Evolutionary conservation across 2,329 filamentous ascomycete species (phyloP).

Genomic region (Fusarium floridanum): DNA sequence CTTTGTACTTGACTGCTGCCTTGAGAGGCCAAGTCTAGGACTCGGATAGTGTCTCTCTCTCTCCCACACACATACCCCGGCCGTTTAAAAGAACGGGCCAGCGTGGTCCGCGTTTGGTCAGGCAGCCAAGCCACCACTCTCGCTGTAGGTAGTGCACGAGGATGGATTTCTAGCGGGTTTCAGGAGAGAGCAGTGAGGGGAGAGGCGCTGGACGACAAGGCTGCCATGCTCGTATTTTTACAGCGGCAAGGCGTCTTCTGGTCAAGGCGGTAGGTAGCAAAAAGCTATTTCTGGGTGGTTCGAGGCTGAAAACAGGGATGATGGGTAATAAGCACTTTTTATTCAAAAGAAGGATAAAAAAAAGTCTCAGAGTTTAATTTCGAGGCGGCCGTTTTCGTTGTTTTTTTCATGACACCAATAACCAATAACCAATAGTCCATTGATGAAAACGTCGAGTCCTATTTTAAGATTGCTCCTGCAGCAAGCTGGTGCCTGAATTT

Average conservation of each 20-base stretch:
- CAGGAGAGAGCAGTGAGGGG: slow-evolving; percentile 21
- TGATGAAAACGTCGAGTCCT: neutral
- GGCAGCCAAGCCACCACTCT: slow-evolving; percentile 28
- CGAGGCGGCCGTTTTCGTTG: neutral
- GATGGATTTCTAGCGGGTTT: slow-evolving; percentile 37
- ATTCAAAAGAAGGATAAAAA: neutral
- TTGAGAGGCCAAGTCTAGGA: slow-evolving; percentile 28
- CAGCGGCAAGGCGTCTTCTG: neutral
- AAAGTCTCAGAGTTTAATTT: neutral
- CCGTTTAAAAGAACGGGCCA: slow-evolving; percentile 31
- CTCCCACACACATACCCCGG: neutral
- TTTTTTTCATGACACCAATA: neutral
- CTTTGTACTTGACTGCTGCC: slow-evolving; percentile 47
- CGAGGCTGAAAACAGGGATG: slow-evolving; percentile 1
- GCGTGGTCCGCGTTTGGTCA: slow-evolving; percentile 21
- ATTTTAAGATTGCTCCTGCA: slow-evolving; percentile 1
- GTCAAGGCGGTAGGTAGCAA: neutral
- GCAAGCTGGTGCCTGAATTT: neutral
- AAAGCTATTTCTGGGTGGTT: neutral
- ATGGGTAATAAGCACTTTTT: neutral
- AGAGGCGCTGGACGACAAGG: slow-evolving; percentile 12
- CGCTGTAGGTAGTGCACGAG: slow-evolving; percentile 16
- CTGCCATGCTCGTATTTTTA: neutral
- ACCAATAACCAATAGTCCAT: neutral
- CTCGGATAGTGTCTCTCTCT: slow-evolving; percentile 16